These are phyloP conservation scores for Rhodotorula taiwanensis DNA, from an alignment of 768 basidiomycete genomes.

Conservation along the genomic window DNA sequence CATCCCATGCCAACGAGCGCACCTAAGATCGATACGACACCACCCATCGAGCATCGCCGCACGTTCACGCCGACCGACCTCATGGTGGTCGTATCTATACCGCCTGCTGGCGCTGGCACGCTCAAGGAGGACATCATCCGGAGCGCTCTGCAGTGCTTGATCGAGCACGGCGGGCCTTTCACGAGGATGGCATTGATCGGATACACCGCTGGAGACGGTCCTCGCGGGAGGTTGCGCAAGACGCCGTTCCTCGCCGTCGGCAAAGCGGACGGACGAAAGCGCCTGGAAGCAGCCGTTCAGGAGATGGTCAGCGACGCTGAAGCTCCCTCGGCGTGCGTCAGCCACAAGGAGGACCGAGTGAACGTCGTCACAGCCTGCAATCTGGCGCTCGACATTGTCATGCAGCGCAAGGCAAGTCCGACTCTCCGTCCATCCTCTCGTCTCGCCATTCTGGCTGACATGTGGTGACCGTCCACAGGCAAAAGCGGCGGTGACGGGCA, in stretches of 20 bases:
- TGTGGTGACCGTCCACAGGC: conserved; percentile 34
- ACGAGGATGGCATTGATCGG: conserved; percentile 87
- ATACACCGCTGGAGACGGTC: conserved; percentile 73
- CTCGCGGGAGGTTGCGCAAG: conserved; percentile 56
- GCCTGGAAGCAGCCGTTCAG: conserved; percentile 27
- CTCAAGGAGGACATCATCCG: conserved; percentile 86
- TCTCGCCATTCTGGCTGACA: neutral
- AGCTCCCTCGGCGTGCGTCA: conserved; percentile 50
- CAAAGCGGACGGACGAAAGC: conserved; percentile 30
- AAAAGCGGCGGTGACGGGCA: conserved; percentile 80
- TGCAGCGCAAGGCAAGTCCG: conserved; percentile 68
- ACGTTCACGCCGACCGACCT: conserved; percentile 87
- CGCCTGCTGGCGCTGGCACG: conserved; percentile 65
- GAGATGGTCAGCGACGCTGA: conserved; percentile 47
- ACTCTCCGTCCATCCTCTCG: too few relatives aligned
- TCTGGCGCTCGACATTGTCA: conserved; percentile 83
- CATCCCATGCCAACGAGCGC: neutral
- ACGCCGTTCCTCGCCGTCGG: conserved; percentile 82
- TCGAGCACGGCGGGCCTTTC: conserved; percentile 64
- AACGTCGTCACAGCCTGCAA: conserved; percentile 99
- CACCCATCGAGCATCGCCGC: conserved; percentile 46
- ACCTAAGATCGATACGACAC: too few relatives aligned
- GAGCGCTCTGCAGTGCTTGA: conserved; percentile 74
- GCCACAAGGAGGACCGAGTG: conserved; percentile 76
- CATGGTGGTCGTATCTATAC: conserved; percentile 82